Evolutionary conservation across 2,329 filamentous ascomycete genomes (phyloP), one percentile per base, ranked within the genome.

Genomic region (Aspergillus pseudoterreus): DNA sequence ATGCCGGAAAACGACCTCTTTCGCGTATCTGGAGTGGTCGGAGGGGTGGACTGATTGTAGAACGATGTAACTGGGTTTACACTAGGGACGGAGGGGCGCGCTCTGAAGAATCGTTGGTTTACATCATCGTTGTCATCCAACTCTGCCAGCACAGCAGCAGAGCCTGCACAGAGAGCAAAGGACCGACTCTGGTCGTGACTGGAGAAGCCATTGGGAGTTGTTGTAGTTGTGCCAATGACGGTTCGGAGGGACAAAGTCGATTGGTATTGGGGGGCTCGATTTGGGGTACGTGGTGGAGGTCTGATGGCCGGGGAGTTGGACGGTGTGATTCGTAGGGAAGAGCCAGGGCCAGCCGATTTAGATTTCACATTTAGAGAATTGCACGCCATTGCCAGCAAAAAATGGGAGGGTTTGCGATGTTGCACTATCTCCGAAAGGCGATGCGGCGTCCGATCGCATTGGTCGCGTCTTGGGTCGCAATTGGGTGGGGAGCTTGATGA

Each of bases 131-230:
- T 78, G 47, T 84, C 82, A 57, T 90, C 83, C 47, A 96, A 78
- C 60, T 88, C 85, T 6, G 92, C 90, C 15, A 97, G 83, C 0
- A 99, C 90, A n/a, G 90, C 92, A 41, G 92, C 90, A 9, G 91
- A 94, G 50, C 94, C 94, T 8, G 94, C 92, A 57, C 91, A 92
- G 69, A 95, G 94, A 50, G 91, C 91, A 71, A 97, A 96, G 46
- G 79, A 79, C 51, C 75, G 76, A 48, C 81, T 86, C 11, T 85
- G 82, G 38, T 86, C 78, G 54, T 92, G 84, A 57, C 83, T 85
- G 67, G 95, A 91, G 71, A 99, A 95, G 56, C 89, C 90, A 66
- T 88, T 92, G 38, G 90, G 86, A 4, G 88, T 88, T 59, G 79
- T 83, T 57, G 90, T 92, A 6, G 92, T 97, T 21, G 92, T 95